Conservation (phyloP, 2,329 filamentous ascomycete species). For the Aureobasidium sp. region DNA sequence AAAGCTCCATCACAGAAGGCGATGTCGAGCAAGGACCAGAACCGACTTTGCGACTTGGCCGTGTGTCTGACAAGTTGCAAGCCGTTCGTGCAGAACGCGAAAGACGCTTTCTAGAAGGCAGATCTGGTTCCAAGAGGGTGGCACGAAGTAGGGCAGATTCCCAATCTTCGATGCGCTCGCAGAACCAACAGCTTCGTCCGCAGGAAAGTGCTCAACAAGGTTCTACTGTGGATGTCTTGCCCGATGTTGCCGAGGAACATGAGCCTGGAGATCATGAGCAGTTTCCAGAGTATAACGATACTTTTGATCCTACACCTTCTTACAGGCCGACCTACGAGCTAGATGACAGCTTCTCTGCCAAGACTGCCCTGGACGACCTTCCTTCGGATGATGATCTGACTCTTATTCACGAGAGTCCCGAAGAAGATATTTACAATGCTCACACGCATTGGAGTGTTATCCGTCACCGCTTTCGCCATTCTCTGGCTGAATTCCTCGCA, state of each 20-base stretch:
- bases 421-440: conserved; percentile 13
- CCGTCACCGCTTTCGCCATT: conserved; percentile 5
- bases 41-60: conserved; percentile 1
- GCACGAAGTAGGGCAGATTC: not conserved
- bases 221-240: not conserved
- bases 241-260: not conserved
- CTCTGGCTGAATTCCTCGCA: conserved; percentile 11
- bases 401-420: not conserved
- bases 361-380: not conserved
- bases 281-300: not conserved
- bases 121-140: not conserved
- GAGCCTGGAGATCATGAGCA: conserved; percentile 6
- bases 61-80: conserved; percentile 6
- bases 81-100: conserved; percentile 8
- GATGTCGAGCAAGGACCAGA: conserved; percentile 13
- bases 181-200: not conserved
- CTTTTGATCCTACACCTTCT: not conserved
- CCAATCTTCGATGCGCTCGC: not conserved
- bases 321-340: conserved; percentile 9
- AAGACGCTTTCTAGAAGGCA: conserved; percentile 1
- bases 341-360: conserved; percentile 8
- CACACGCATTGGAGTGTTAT: conserved; percentile 9
- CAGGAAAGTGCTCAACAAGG: conserved; percentile 1
- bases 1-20: conserved; percentile 1
- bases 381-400: conserved; percentile 1